Evolutionary conservation across 352 stramenopile genomes (phyloP).

Genomic region (Plasmopara halstedii): DNA sequence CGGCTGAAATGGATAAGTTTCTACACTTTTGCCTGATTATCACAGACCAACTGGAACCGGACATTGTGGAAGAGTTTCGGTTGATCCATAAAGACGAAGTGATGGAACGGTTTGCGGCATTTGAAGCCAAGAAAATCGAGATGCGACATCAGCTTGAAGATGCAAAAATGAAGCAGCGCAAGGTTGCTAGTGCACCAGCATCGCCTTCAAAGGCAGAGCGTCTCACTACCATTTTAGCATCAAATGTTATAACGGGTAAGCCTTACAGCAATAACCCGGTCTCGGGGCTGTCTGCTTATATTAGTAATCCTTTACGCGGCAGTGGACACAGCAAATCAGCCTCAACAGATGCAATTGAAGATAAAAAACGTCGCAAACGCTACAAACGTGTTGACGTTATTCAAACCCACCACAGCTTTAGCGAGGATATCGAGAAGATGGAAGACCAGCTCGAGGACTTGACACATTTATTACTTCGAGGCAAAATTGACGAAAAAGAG

Average conservation of each 20-base stretch:
- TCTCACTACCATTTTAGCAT: slow-evolving; percentile 38
- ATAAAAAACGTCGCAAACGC: slow-evolving; percentile 39
- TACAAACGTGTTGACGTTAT: slow-evolving; percentile 67
- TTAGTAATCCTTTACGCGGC: slow-evolving; percentile 50
- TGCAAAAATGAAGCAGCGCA: slow-evolving; percentile 44
- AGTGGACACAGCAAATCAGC: slow-evolving; percentile 23
- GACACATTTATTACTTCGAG: slow-evolving; percentile 55
- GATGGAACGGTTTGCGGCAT: slow-evolving; percentile 69
- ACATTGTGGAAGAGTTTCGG: slow-evolving; percentile 66
- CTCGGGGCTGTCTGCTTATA: slow-evolving; percentile 45
- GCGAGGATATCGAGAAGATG: slow-evolving; percentile 68
- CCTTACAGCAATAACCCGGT: slow-evolving; percentile 20
- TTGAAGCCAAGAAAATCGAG: slow-evolving; percentile 80
- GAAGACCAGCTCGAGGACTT: slow-evolving; percentile 74
- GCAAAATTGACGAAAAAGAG: slow-evolving; percentile 81
- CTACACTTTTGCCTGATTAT: slow-evolving; percentile 54
- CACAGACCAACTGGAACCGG: slow-evolving; percentile 60
- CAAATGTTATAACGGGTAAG: slow-evolving; percentile 15
- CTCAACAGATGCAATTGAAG: slow-evolving; percentile 15
- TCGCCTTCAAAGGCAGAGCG: slow-evolving; percentile 54
- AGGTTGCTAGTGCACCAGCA: slow-evolving; percentile 30
- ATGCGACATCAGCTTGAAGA: slow-evolving; percentile 78
- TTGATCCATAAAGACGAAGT: slow-evolving; percentile 76
- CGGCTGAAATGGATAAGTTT: slow-evolving; percentile 62
- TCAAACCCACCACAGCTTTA: slow-evolving; percentile 58